Evolutionary conservation across 164 flowering plant species (phyloP), one percentile per base, ranked within the genome.

Genomic region (Vitis cinerea): DNA sequence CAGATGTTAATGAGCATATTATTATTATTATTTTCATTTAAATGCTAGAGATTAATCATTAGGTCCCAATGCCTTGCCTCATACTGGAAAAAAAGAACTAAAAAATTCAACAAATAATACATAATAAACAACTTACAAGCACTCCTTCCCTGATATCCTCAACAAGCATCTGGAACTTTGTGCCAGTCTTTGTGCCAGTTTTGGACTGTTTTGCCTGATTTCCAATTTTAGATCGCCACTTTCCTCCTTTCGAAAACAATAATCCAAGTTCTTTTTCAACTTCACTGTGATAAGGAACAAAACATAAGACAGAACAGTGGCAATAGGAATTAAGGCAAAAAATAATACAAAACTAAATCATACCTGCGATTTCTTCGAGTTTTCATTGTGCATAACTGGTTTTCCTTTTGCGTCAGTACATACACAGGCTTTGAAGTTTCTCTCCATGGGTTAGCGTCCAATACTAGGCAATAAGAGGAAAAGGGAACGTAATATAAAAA

Each of bases 391-490:
- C 97, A 96, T 63, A 93, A 69, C 70, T 88, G 95, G 78, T 96
- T 96, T 76, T 93, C 90, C 69, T 78, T 81, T 12, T 88, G 98
- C 4, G 99, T 93, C 48, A 96, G 87, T 50, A 96, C 97, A 83
- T 90, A 96, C 10, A 96, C 97, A 65, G 95, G 90, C 79, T 96
- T 96, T 56, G 94, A 74, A 71, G 71, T 53, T 66, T 88, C 98
- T 73, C 93, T 81, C 99, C 99, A 96, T 55, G 99, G 99, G 72
- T 96, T 93, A 64, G 89, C 84, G 68, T 96, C 99, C 83, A 93
- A 66, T 12, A 96, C 99, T 54, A 54, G 16, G 57, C 57, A 54
- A 13, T 52, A 23, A 2, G 51, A 50, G 50, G 60, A 61, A 15
- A 47, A 63, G 56, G 63, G 47, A 57, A 51, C 52, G 3, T 10